phyloP scores from a whole-genome alignment of 2,329 filamentous ascomycete species.

The Penicillium freii region DNA sequence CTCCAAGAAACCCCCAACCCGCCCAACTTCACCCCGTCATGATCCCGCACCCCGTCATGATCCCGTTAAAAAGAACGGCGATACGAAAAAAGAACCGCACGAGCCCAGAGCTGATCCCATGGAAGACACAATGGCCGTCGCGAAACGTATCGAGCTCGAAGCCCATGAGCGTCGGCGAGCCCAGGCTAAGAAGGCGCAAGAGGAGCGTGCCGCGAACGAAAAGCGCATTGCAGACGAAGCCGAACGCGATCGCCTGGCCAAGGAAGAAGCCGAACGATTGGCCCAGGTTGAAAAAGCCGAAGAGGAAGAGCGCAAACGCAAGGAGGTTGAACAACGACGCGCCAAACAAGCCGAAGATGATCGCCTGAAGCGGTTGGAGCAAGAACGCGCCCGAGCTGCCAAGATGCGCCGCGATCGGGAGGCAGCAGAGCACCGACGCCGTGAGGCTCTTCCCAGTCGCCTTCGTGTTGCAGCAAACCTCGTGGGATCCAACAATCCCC shows the following conservation, averaged over 20 bases:
- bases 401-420: constrained; percentile 46
- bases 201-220: constrained; percentile 34
- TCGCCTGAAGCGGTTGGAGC: constrained; percentile 43
- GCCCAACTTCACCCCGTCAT: constrained; percentile 12
- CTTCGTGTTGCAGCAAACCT: constrained; percentile 47
- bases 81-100: constrained; percentile 34
- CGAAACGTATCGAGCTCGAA: constrained; percentile 30
- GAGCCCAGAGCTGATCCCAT: constrained; percentile 29
- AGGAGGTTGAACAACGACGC: constrained; percentile 44
- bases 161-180: constrained; percentile 26
- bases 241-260: constrained; percentile 32
- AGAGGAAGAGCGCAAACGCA: constrained; percentile 44
- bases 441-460: constrained; percentile 47
- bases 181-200: constrained; percentile 30
- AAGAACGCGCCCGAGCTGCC: constrained; percentile 43
- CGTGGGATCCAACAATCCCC: constrained; percentile 44
- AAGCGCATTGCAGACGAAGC: constrained; percentile 28
- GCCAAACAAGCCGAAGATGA: constrained; percentile 49
- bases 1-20: constrained; percentile 12
- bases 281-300: constrained; percentile 43
- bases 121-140: constrained; percentile 34
- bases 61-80: constrained; percentile 15
- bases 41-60: constrained; percentile 14
- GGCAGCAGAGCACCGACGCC: constrained; percentile 47
- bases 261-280: constrained; percentile 38